These are phyloP conservation scores for Neoboletus brunneissimus DNA, from an alignment of 768 basidiomycete genomes.

Conservation along the genomic window DNA sequence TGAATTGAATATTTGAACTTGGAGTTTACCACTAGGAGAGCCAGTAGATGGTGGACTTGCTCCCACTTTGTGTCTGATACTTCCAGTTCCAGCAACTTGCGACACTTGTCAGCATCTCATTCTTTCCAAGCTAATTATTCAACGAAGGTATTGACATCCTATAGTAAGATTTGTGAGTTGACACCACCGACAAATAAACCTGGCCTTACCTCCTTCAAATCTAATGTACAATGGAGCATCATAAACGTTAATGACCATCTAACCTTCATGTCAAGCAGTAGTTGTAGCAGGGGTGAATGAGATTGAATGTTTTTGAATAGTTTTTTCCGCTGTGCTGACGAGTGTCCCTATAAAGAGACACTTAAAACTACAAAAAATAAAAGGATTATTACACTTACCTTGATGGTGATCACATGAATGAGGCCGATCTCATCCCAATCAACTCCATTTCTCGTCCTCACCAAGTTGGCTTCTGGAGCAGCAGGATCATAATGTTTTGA, in stretches of 20 bases:
- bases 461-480: not conserved
- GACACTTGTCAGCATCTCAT: too few species aligned
- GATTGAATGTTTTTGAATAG: too few species aligned
- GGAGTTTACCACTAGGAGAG: too few species aligned
- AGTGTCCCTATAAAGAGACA: not conserved
- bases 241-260: not conserved
- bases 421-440: not conserved
- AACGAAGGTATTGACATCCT: not conserved
- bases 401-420: not conserved
- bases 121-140: not conserved
- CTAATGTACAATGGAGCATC: not conserved
- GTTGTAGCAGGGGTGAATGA: too few species aligned
- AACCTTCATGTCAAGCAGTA: too few species aligned
- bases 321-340: too few species aligned
- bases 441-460: not conserved
- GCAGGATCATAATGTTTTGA: too few species aligned
- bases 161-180: not conserved
- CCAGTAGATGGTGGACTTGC: too few species aligned
- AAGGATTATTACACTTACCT: not conserved
- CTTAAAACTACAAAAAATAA: not conserved
- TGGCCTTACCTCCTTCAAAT: not conserved
- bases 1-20: too few species aligned
- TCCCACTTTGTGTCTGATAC: too few species aligned
- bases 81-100: too few species aligned
- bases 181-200: too few species aligned